Evolutionary conservation across 306 rosid genomes (phyloP).

Genomic region (Psophocarpus tetragonolobus): DNA sequence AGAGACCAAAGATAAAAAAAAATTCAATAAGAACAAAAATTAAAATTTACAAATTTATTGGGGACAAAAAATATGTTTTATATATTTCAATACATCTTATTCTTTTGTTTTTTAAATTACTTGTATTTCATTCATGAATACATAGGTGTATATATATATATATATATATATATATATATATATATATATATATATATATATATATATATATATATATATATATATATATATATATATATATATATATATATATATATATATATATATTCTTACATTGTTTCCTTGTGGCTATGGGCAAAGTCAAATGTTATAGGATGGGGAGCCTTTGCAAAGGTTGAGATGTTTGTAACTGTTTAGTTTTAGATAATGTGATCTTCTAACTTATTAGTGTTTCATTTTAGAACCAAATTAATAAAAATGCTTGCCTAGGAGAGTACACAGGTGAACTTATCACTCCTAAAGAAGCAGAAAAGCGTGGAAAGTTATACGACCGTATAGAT

Average conservation of each 20-base stretch:
- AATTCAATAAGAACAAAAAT: too few relatives aligned
- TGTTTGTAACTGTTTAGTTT: neutral
- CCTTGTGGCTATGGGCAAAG: slow-evolving; percentile 44
- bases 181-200: too few relatives aligned
- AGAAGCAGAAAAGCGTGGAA: slow-evolving; percentile 88
- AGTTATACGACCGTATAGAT: slow-evolving; percentile 70
- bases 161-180: too few relatives aligned
- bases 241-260: too few relatives aligned
- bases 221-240: too few relatives aligned
- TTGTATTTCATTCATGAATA: slow-evolving; percentile 15
- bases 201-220: too few relatives aligned
- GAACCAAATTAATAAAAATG: slow-evolving; percentile 78
- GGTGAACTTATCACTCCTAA: slow-evolving; percentile 73
- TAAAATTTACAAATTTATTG: too few relatives aligned
- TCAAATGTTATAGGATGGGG: slow-evolving; percentile 96
- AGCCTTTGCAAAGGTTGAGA: slow-evolving; percentile 79
- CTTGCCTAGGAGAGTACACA: slow-evolving; percentile 83
- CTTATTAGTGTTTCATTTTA: slow-evolving; percentile 48
- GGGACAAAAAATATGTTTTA: too few relatives aligned
- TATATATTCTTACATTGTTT: slow-evolving; percentile 21
- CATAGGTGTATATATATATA: too few relatives aligned
- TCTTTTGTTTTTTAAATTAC: neutral
- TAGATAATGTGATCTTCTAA: neutral
- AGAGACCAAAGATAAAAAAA: too few relatives aligned
- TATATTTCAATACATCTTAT: too few relatives aligned